Base-by-base conservation (phyloP, 2,329 filamentous ascomycete genomes). In the Chaetomium sp. region DNA sequence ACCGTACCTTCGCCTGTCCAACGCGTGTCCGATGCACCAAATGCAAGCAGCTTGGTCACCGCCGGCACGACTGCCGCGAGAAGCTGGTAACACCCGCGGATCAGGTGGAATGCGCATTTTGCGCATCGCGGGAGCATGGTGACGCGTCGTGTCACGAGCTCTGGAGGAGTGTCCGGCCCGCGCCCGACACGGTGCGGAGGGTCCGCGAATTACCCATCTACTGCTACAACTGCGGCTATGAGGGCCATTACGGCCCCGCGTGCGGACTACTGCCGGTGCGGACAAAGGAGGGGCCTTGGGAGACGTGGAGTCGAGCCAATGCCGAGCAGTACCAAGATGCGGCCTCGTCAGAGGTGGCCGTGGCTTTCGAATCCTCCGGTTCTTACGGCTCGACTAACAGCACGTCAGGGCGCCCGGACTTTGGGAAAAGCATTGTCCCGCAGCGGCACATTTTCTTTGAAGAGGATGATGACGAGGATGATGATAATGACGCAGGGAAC, bases 31-130 rank as follows among this genome's bases (percentile, higher is more conserved):
- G 80, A 58, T 86, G 82, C 65, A 66, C 63, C 49, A 83, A 81
- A 65, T 89, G 87, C 68, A 77, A 75, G 48, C 80, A 85, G 67
- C 72, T 79, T 44, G 86, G 86, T 8, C 87, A 90, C 64, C 62
- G 64, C 50, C 68, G 70, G 14, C 62, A 68, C 1, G 62, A 70
- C 6, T 89, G 86, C 65, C 63, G 69, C 1, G 81, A 86, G 59
- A 81, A 82, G 58, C 73, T 87, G 43, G 67, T 69, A 2, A 61
- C 78, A 50, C 71, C 76, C 5, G 53, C 51, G 12, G 77, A 76
- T 59, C 81, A 85, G 54, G 75, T 61, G 47, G 76, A 77, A 2
- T 90, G 87, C 66, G 79, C 80, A 9, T 72, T 83, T 37, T 90
- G 87, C 68, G 71, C 71, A 41, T 76, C 76, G 6, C 60, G 64